Evolutionary conservation across 108 stramenopile genomes (phyloP).

Genomic region (Ochromonas danica): DNA sequence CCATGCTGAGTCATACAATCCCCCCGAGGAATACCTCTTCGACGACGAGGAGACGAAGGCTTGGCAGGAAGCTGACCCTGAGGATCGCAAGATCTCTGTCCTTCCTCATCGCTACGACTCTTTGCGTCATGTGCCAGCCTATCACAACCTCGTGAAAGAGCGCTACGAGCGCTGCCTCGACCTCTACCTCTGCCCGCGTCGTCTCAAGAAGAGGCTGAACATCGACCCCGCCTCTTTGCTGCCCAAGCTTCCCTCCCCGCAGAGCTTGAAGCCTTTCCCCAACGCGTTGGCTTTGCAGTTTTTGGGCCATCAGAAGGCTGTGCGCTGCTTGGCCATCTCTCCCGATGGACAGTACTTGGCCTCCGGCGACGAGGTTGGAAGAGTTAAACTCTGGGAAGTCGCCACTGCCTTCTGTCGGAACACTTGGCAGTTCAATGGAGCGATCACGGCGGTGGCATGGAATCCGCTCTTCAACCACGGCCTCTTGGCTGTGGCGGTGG

Average conservation of each 20-base stretch:
- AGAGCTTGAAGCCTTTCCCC: conserved; percentile 92
- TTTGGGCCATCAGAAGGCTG: conserved; percentile 64
- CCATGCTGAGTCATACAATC: conserved; percentile 91
- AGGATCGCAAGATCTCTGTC: conserved; percentile 85
- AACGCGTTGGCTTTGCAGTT: conserved; percentile 78
- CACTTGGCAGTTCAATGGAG: not conserved
- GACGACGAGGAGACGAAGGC: conserved; percentile 83
- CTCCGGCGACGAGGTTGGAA: conserved; percentile 81
- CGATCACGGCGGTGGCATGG: conserved; percentile 73
- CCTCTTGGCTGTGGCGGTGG: conserved; percentile 61
- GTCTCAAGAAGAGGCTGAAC: conserved; percentile 83
- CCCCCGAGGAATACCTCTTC: conserved; percentile 92
- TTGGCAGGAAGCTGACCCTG: conserved; percentile 81
- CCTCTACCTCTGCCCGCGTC: conserved; percentile 93
- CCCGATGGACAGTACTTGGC: conserved; percentile 94
- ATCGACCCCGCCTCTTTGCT: conserved; percentile 96
- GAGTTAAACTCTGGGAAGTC: conserved; percentile 91
- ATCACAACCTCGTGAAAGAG: conserved; percentile 84
- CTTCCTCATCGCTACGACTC: conserved; percentile 82
- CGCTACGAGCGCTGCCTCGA: conserved; percentile 97
- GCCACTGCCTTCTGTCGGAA: conserved; percentile 63
- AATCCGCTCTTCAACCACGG: conserved; percentile 84
- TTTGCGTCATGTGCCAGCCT: conserved; percentile 85
- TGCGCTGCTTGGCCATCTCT: conserved; percentile 75
- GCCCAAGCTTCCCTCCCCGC: conserved; percentile 83